Conservation (phyloP, 345 rosid genomes). For the Brassica cretica region DNA sequence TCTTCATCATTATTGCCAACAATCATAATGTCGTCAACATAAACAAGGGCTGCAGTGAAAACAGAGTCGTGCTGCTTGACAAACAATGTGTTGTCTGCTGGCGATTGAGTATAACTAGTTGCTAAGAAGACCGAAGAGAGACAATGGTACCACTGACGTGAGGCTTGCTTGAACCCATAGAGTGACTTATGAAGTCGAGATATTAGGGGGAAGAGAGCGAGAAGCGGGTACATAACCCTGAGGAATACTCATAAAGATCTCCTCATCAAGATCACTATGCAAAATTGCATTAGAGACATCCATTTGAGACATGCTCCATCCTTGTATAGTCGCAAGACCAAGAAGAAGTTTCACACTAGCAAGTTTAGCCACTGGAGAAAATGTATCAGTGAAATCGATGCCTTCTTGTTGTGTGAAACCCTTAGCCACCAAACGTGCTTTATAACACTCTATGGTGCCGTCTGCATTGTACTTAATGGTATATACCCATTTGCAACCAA, state of each 20-base stretch:
- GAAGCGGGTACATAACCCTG: background rate
- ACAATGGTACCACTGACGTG: background rate
- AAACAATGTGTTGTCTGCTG: background rate
- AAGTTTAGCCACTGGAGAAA: background rate
- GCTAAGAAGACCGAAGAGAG: background rate
- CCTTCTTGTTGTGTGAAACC: background rate
- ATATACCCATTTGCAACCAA: no score
- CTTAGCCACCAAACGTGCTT: background rate
- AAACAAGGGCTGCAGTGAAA: no score
- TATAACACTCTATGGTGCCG: background rate
- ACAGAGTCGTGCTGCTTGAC: no score
- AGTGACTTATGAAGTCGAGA: background rate
- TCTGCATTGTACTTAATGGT: background rate
- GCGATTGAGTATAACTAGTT: background rate
- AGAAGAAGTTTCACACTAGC: background rate
- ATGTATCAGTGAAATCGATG: background rate
- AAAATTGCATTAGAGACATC: background rate
- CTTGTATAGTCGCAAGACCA: background rate
- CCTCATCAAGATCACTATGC: background rate
- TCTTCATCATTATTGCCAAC: background rate
- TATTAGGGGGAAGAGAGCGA: background rate
- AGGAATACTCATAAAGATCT: background rate
- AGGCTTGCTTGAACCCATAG: background rate
- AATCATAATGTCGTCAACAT: background rate
- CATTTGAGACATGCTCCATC: background rate